Evolutionary conservation across 805 yeast genomes (phyloP), one percentile per base, ranked within the genome.

Genomic region (Crinitomyces ghanaensis): DNA sequence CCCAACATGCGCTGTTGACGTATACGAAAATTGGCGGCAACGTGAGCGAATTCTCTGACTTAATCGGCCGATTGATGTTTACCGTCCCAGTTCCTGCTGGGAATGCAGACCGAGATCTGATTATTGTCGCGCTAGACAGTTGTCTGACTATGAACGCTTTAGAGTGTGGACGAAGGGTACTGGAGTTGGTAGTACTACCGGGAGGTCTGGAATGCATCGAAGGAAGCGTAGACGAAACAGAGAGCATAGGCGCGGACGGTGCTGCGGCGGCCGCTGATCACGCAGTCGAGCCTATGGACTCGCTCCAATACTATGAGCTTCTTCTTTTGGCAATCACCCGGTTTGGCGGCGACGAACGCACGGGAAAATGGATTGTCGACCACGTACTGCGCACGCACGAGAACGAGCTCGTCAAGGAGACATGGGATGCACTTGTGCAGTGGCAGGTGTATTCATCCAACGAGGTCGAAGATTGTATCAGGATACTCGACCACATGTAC

Each of bases 391-490:
- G 12, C n/a, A 31, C 35, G 8, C 30, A 19, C 12, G 17, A 16
- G 7, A 14, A 28, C n/a, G 36, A 27, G 8, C 19, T 41, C 5
- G 46, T 30, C 18, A 48, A 52, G 31, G 60, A 52, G 20, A 49
- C 60, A 1, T 56, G 60, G 60, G 60, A 57, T 31, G 48, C 49
- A 11, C 35, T 57, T 33, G 46, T 50, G 5, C 63, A 57, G 31
- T 59, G 57, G 57, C 27, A 46, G 2, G 51, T 46, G 2, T 57
- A 51, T 39, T 28, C 35, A 16, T 26, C 35, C 32, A 12, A 34
- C n/a, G 45, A 41, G 19, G 23, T 43, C 2, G 34, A 27, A 6
- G 29, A 27, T 4, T 29, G 48, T 12, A 25, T 31, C 20, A 31
- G 26, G 3, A 21, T 47, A 5, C 18, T 51, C 3, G 36, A 28